Evolutionary conservation across 2,329 filamentous ascomycete species (phyloP), one percentile per base, ranked within the genome.

Genomic region (Exophiala sp.): DNA sequence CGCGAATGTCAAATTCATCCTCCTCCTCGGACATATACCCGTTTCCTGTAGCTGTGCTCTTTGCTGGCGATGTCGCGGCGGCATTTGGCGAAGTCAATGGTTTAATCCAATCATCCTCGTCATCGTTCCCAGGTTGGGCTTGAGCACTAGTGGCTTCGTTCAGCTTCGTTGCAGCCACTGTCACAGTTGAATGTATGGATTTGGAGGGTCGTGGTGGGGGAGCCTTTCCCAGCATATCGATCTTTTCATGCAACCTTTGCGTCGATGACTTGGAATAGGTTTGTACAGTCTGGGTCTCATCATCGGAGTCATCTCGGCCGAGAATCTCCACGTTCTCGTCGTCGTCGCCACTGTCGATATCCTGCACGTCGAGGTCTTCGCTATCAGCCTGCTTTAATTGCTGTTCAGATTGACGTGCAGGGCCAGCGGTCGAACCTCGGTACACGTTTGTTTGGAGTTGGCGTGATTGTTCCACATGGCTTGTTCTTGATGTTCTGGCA

Each of bases 221-320:
- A 56, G 79, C 72, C 70, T 85, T 77, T 34, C 80, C 81, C 36
- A 87, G 77, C 78, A 85, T 82, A 58, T 85, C 95, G 64, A 99
- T 97, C 64, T 91, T 90, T 65, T 97, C 92, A 61, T 96, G 91
- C 12, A 99, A 77, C 40, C 89, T 81, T 69, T 97, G 91, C 0
- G 94, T 96, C n/a, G 94, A 95, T 0, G 90, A 91, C 69, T 95
- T 95, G 71, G 85, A 90, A 65, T 92, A 86, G 2, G 80, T 70
- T 62, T 78, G 81, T 5, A 80, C 78, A 29, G 77, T 76, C 40
- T 79, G 79, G 1, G 72, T 69, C 12, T 73, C 70, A 9, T 70
- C 66, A 45, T 78, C 71, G 40, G 77, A 72, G 35, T 77, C 66
- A 40, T 75, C 66, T 29, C 65, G 56, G 3, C 71, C 68, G 7